Conservation (phyloP, 2,329 filamentous ascomycete genomes). For the Claviceps pazoutovae region DNA sequence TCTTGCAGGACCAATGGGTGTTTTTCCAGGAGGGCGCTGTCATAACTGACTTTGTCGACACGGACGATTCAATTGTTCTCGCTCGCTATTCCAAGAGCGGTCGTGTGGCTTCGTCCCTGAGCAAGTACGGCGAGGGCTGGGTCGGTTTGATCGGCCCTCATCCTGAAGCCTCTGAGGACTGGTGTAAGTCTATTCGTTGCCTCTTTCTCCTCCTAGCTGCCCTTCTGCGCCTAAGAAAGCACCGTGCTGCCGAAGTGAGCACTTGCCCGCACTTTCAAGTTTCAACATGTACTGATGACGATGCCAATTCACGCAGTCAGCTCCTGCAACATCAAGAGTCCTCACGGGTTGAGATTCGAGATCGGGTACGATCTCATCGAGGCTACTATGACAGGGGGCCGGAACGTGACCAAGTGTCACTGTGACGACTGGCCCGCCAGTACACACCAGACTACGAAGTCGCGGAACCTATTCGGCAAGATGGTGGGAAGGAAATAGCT, state of each 20-base stretch:
- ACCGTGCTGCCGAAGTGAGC: too few relatives aligned
- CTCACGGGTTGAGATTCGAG: slow-evolving; percentile 11
- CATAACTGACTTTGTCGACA: slow-evolving; percentile 9
- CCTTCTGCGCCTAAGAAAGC: too few relatives aligned
- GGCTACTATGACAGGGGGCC: slow-evolving; percentile 9
- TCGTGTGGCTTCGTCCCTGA: slow-evolving; percentile 13
- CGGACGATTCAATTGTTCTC: slow-evolving; percentile 7
- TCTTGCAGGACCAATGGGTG: slow-evolving; percentile 10
- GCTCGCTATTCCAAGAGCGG: slow-evolving; percentile 12
- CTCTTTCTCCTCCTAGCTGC: neutral
- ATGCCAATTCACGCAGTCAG: slow-evolving; percentile 1
- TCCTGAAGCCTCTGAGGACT: slow-evolving; percentile 13
- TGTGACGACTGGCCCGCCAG: slow-evolving; percentile 1
- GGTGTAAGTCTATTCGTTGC: slow-evolving; percentile 11
- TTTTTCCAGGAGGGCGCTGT: slow-evolving; percentile 15
- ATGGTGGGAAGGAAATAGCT: neutral
- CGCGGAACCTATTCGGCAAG: neutral
- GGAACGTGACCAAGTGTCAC: neutral
- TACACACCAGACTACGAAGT: neutral
- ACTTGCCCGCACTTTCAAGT: too few relatives aligned
- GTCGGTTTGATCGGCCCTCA: slow-evolving; percentile 15
- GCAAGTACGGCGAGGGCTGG: slow-evolving; percentile 12
- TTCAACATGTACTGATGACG: too few relatives aligned
- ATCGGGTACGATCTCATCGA: slow-evolving; percentile 13
- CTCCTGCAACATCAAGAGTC: slow-evolving; percentile 8